Evolutionary conservation across 768 basidiomycete genomes (phyloP).

Genomic region (Xanthoconium stramineum): DNA sequence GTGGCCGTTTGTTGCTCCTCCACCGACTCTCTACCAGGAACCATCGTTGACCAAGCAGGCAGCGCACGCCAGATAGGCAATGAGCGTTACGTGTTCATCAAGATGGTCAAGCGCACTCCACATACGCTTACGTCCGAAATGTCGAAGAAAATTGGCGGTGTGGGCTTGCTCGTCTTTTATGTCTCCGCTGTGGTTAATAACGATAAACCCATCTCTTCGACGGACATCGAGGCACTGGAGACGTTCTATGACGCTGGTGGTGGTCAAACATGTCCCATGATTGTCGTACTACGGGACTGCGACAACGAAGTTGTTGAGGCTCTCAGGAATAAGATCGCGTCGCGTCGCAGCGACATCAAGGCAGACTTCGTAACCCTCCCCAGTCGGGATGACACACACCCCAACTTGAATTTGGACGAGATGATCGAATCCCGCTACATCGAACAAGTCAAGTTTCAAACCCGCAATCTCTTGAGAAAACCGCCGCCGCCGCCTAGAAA

Average conservation of each 20-base stretch:
- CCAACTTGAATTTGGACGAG: neutral
- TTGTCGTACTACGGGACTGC: conserved; percentile 1
- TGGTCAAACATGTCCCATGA: neutral
- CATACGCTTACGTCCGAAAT: no score
- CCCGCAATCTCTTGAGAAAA: no score
- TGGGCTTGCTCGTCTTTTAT: neutral
- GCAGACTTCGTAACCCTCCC: neutral
- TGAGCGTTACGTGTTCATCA: no score
- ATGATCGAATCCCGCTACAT: neutral
- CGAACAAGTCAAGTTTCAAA: neutral
- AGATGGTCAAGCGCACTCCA: no score
- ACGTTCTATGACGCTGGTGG: neutral
- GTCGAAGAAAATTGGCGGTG: neutral
- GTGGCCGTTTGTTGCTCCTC: neutral
- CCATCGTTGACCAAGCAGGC: no score
- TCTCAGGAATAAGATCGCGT: neutral
- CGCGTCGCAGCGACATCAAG: neutral
- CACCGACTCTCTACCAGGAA: no score
- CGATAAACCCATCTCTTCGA: neutral
- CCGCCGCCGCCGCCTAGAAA: neutral
- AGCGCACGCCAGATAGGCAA: no score
- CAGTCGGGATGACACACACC: neutral
- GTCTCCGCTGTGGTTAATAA: neutral
- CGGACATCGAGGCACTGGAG: neutral
- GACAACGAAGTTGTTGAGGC: neutral